Evolutionary conservation across 257 asterid genomes (phyloP), one percentile per base, ranked within the genome.

Genomic region (Echites panduratus): DNA sequence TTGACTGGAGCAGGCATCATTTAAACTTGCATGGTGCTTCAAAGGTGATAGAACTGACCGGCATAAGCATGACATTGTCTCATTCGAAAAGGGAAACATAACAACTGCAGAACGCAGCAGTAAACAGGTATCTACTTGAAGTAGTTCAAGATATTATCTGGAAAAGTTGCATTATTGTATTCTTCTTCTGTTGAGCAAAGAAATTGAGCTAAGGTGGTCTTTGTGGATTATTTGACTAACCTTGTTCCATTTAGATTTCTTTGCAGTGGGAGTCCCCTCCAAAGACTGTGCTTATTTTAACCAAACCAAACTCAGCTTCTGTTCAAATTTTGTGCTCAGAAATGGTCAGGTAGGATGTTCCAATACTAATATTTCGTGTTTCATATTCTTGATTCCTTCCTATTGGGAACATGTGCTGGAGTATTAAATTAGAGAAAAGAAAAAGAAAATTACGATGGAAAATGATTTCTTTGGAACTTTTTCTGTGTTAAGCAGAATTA

Each of bases 241-340:
- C 50, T 77, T 69, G 79, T 73, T 66, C 76, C 43, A 77, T 75
- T 70, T 87, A 84, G 89, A 84, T 86, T 79, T 80, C 87, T 53
- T 86, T 92, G 90, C 88, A 87, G 84, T 92, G 97, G 98, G 96
- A 92, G 78, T 85, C 96, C 53, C 90, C 94, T 75, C 98, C 98
- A 53, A 88, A 79, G 61, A 92, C 96, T 53, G 92, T 92, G 69
- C 94, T 92, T 79, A 90, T 92, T 80, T 82, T 89, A 84, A 82
- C 92, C 54, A 92, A 92, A 82, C 98, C 98, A 74, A 92, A 92
- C 83, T 92, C 98, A 54, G 70, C 76, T 47, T 81, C 94, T 70
- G 98, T 92, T 76, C 82, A 75, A 75, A 79, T 81, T 75, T 82
- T 90, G 32, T 92, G 96, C 77, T 76, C 78, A 22, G 98, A 92